Conservation (phyloP, 352 stramenopile species). For the Globisporangium recalcitrans region DNA sequence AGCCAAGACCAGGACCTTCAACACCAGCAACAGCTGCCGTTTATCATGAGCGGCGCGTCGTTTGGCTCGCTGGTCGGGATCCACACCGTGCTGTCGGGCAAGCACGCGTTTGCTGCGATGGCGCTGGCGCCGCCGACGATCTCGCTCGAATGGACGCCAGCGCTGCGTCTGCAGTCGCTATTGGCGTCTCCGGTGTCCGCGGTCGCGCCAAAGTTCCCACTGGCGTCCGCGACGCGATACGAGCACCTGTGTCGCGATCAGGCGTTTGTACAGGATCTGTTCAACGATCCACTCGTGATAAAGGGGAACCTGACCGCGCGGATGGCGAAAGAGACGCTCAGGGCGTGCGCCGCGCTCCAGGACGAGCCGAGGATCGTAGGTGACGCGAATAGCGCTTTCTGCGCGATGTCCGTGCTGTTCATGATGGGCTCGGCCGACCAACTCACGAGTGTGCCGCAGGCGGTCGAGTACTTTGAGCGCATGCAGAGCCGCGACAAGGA, state of each 20-base stretch:
- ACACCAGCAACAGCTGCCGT: neutral
- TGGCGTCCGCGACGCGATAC: slow-evolving; percentile 20
- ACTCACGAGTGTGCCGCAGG: slow-evolving; percentile 20
- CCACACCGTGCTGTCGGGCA: slow-evolving; percentile 24
- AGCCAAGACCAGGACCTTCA: no score
- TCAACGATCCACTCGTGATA: slow-evolving; percentile 22
- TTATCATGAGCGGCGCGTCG: slow-evolving; percentile 26
- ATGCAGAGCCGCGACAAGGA: slow-evolving; percentile 30
- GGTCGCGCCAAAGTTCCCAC: slow-evolving; percentile 20
- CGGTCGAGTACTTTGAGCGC: slow-evolving; percentile 14
- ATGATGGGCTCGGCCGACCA: slow-evolving; percentile 28
- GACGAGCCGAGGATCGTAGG: slow-evolving; percentile 1
- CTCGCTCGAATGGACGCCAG: slow-evolving; percentile 14
- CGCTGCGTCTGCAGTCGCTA: slow-evolving; percentile 13
- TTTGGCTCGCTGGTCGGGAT: slow-evolving; percentile 29
- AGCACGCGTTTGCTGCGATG: slow-evolving; percentile 21
- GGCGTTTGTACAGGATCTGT: slow-evolving; percentile 22
- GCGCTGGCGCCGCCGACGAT: slow-evolving; percentile 23
- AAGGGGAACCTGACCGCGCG: neutral
- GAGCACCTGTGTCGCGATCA: slow-evolving; percentile 25
- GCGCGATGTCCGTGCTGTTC: slow-evolving; percentile 21
- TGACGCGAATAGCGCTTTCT: slow-evolving; percentile 19
- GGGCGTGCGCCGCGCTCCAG: slow-evolving; percentile 18
- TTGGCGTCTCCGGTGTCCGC: slow-evolving; percentile 16
- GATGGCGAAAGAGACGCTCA: slow-evolving; percentile 15